Base-by-base conservation (phyloP, 2,329 filamentous ascomycete genomes). In the Didymella pomorum region DNA sequence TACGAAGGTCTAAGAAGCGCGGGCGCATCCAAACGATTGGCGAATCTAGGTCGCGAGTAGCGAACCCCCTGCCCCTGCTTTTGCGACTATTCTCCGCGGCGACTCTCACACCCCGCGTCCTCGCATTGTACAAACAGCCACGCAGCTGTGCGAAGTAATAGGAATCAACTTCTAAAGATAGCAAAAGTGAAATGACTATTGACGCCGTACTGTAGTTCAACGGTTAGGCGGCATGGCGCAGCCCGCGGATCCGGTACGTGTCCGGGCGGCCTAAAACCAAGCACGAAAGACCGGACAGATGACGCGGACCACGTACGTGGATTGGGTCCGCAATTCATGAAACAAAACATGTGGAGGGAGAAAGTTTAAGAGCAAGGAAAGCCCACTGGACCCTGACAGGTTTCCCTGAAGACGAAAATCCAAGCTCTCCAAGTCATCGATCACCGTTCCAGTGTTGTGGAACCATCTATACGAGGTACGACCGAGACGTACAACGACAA, bases 311-410 rank as follows among this genome's bases (percentile, higher is more conserved):
- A 53, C 21, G 35, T 51, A 44, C 50, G 56, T 53, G 50, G 45
- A 58, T 51, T 49, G 56, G 56, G 51, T 58, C 56, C 56, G 56
- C 56, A 54, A 50, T 58, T 58, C 45, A 54, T 58, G 56, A 58
- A 58, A 58, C 56, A 35, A 46, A 43, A 49, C 45, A 48, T 46
- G 45, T 49, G 56, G 45, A 50, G 56, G 31, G 26, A 46, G 39
- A 20, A 28, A 29, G 45, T 37, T 58, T 54, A 58, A 58, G 56
- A 58, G 41, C 41, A 42, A 46, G 39, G 26, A 25, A 50, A 46
- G 45, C 23, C 56, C 33, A 31, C 41, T 58, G 45, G 50, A 58
- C 50, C 56, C 56, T 58, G 50, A 35, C 33, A 45, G 31, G 11
- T 41, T 49, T 50, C 23, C 37, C 45, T 10, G 29, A 58, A 46